A percentile compares a stretch with the other conserved stretches of the same genome.
phyloP scores from a whole-genome alignment of 441 rosid genomes.

The Viola pubescens region DNA sequence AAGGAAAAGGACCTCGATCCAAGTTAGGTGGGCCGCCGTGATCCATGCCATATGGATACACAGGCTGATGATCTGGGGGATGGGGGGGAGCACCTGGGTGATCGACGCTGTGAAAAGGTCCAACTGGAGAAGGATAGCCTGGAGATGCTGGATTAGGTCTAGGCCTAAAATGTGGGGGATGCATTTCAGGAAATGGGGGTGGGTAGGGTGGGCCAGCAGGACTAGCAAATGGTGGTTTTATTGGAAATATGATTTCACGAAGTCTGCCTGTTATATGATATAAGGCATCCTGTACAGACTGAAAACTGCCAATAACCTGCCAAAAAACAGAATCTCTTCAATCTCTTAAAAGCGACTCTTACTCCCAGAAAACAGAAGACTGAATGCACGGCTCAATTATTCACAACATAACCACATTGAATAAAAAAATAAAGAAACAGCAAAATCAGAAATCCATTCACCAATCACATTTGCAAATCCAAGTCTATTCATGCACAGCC shows the following conservation, averaged over 20 bases:
- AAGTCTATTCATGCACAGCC: no score
- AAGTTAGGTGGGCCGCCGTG: conserved; percentile 26
- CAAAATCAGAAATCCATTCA: no score
- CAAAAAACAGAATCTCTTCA: neutral
- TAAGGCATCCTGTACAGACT: conserved; percentile 69
- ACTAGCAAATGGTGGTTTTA: conserved; percentile 37
- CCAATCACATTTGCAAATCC: no score
- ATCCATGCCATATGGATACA: conserved; percentile 40
- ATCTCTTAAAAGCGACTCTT: no score
- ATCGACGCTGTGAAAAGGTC: conserved; percentile 37
- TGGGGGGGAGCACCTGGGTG: conserved; percentile 30
- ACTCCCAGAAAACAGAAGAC: no score
- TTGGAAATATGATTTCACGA: conserved; percentile 56
- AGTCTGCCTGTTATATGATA: conserved; percentile 73
- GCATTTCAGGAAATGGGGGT: conserved; percentile 61
- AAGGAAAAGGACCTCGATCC: conserved; percentile 29
- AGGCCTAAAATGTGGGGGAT: conserved; percentile 57
- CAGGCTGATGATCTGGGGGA: conserved; percentile 35
- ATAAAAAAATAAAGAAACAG: no score
- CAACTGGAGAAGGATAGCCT: conserved; percentile 52
- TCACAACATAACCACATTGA: no score
- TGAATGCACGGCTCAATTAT: no score
- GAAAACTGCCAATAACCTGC: conserved; percentile 75
- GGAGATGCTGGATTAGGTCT: conserved; percentile 56
- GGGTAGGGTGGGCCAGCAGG: conserved; percentile 44